Evolutionary conservation across 352 stramenopile species (phyloP).

Genomic region (Stephanocyclus meneghinianus): DNA sequence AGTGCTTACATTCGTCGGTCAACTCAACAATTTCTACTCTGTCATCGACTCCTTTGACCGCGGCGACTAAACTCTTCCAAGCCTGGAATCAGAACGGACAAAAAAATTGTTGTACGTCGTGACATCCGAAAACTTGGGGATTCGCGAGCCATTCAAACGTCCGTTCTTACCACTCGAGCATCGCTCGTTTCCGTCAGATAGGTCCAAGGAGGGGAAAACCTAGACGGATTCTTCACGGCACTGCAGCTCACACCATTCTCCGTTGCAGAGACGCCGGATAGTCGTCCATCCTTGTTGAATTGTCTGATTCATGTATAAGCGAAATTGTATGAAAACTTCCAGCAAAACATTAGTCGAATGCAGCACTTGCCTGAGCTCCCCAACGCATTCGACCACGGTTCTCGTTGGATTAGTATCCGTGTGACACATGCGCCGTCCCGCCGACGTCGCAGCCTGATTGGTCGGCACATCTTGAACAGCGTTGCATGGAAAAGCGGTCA

Average conservation of each 20-base stretch:
- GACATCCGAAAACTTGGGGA: neutral
- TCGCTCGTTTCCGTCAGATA: slow-evolving; percentile 77
- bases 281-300: slow-evolving; percentile 55
- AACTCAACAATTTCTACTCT: slow-evolving; percentile 70
- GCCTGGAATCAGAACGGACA: slow-evolving; percentile 11
- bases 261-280: slow-evolving; percentile 71
- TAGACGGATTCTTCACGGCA: slow-evolving; percentile 71
- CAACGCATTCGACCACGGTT: slow-evolving; percentile 70
- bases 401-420: slow-evolving; percentile 67
- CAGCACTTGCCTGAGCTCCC: slow-evolving; percentile 48
- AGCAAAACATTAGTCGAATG: neutral
- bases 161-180: slow-evolving; percentile 14
- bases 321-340: neutral
- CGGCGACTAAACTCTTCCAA: slow-evolving; percentile 69
- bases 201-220: slow-evolving; percentile 75
- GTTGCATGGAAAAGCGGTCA: neutral
- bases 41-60: slow-evolving; percentile 55
- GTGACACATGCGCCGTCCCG: slow-evolving; percentile 66
- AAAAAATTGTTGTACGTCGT: neutral
- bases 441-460: slow-evolving; percentile 65
- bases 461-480: slow-evolving; percentile 46
- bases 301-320: neutral
- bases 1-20: slow-evolving; percentile 65
- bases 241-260: slow-evolving; percentile 76
- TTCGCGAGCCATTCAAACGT: neutral